Base-by-base conservation (phyloP, 2,329 filamentous ascomycete species). In the Nannizzia gypsea region DNA sequence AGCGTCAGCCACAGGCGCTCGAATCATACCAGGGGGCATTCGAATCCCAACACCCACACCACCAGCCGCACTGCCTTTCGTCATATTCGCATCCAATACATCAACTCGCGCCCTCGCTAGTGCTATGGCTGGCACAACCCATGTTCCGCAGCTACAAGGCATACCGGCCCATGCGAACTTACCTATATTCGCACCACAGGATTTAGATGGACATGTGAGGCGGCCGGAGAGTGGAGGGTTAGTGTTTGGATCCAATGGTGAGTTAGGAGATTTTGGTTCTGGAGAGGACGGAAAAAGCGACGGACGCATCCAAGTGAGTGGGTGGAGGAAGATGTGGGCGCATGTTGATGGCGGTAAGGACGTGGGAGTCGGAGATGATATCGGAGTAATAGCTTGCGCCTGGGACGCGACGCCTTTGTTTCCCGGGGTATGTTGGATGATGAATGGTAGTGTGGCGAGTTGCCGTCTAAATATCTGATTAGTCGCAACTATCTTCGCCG, bases 151-250 rank as follows among this genome's bases (percentile, higher is more conserved):
- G 69, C 85, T 93, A 76, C 93, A 99, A 71, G 85, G 85, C 80
- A 96, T 87, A 13, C 93, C 93, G 71, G 95, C 90, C 93, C 93
- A 99, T 58, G 92, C 88, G 70, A 96, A 99, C 67, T 93, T 88
- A 42, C 93, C 93, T 55, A 97, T 83, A 58, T 89, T 90, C 44
- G 88, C 84, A 54, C 82, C 83, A 72, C 93, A 99, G 68, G 86
- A 87, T 6, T 71, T 61, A 66, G 86, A 88, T 8, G 93, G 92
- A 68, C 93, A 99, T 61, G 85, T 82, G 34, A 99, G 78, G 8
- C 92, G 84, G 24, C 93, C 93, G 62, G 91, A 89, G 24, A 97
- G 79, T 63, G 86, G 83, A 28, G 89, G 90, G 67, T 91, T 88
- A 2, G 67, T 58, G 42, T 66, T 64, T 2, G 67, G 61, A 17